A percentile compares a stretch with the other conserved stretches of the same genome.
phyloP scores from a whole-genome alignment of 2,329 filamentous ascomycete genomes.

The Claviceps purpurea region DNA sequence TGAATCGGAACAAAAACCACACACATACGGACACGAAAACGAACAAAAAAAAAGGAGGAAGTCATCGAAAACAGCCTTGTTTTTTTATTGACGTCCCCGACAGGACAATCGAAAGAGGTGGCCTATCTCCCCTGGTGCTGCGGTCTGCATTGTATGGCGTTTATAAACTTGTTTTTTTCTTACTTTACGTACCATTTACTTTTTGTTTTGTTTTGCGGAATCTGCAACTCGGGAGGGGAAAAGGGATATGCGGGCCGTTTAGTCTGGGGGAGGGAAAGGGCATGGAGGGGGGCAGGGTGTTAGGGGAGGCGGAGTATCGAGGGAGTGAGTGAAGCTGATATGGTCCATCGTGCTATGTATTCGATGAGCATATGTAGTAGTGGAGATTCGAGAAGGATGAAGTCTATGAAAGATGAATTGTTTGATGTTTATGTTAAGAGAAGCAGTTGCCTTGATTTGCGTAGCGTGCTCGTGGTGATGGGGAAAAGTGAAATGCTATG shows the following conservation, averaged over 20 bases:
- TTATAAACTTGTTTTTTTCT: slow-evolving; percentile 7
- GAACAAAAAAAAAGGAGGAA: background rate
- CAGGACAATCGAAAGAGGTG: slow-evolving; percentile 7
- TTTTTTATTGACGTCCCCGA: slow-evolving; percentile 1
- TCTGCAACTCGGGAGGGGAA: no score
- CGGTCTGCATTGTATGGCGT: slow-evolving; percentile 27
- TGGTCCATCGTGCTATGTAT: no score
- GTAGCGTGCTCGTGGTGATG: no score
- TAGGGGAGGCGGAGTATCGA: no score
- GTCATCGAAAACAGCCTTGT: background rate
- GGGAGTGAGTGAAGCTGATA: no score
- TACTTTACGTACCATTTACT: background rate
- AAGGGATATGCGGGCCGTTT: no score
- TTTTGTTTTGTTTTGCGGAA: background rate
- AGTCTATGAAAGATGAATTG: background rate
- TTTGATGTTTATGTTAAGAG: background rate
- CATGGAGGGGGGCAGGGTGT: no score
- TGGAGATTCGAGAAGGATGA: background rate
- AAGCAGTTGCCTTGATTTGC: no score
- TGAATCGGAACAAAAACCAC: background rate
- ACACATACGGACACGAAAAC: background rate
- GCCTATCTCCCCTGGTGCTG: slow-evolving; percentile 16
- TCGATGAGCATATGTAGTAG: background rate
- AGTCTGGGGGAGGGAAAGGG: no score
- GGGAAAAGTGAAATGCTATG: no score